Evolutionary conservation across 2,329 filamentous ascomycete genomes (phyloP), one percentile per base, ranked within the genome.

Genomic region (Fusarium albidum): DNA sequence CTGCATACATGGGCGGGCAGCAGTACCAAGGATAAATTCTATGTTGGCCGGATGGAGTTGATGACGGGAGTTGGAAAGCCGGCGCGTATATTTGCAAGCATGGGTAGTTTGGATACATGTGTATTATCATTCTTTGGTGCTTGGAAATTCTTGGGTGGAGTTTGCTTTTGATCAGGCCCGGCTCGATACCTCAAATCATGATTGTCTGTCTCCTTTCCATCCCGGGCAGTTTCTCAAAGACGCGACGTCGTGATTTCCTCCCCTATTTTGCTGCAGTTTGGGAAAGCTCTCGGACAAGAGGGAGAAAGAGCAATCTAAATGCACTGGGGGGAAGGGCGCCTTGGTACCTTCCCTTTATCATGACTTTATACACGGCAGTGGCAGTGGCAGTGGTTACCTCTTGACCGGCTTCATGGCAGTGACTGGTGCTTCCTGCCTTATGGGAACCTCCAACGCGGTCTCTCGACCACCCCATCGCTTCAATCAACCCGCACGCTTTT

Each of bases 1-100:
- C 70, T 31, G 79, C 78, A 3, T 85, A 78, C 59, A 79, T 85
- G 75, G 69, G 74, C 0, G 79, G 79, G 8, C 79, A 82, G 50
- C 63, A 73, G 5, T 64, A 71, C 21, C 71, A 75, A 49, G 68
- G 67, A 27, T 63, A 57, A 45, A 17, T 27, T 9, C 28, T 31
- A 9, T 26, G 9, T 8, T 11, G 11, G 14, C 13, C 28, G 17
- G 13, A 48, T 31, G 32, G 32, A 15, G 26, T 33, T 8, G 14
- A 28, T 9, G 13, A 13, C 41, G 31, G n/a, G 37, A 15, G 13
- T 33, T 33, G 14, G 18, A 32, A 15, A 41, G 21, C 21, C 7
- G 21, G 21, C 21, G 21, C 21, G 21, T 21, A 21, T 21, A 21
- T 7, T 15, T 17, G 26, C 21, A 14, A 37, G 9, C 17, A 12